Base-by-base conservation (phyloP, 441 rosid species). In the Breynia disticha region DNA sequence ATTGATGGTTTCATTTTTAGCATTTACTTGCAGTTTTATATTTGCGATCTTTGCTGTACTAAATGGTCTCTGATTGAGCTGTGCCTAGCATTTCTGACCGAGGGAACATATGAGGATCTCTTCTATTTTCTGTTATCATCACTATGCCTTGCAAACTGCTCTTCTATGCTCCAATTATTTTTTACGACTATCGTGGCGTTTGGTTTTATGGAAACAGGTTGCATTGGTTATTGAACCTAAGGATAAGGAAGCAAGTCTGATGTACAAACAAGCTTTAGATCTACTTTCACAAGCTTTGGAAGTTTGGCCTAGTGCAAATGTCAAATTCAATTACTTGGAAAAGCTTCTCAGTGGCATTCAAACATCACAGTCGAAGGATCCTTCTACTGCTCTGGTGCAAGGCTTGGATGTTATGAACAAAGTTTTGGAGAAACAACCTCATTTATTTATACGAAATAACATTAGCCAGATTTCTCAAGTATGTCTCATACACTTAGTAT, bases 321-420 rank as follows among this genome's bases (percentile, higher is more conserved):
- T 89, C 50, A 89, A 89, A 68, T 90, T 94, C 63, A 94, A 83
- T 79, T 89, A 89, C 74, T 70, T 90, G 45, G 99, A 94, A 67
- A 90, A 90, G 69, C 79, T 94, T 52, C 77, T 90, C 19, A 79
- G 83, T 76, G 84, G 87, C 61, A 76, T 83, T 67, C 97, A 90
- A 69, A 89, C 95, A 57, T 82, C 95, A 56, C 97, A 93, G 70
- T 78, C 96, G 5, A 83, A 86, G 71, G 96, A 94, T 66, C 99
- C 97, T 63, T 87, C 99, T 37, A 81, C 94, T 24, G 85, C 94
- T 56, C 95, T 90, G 72, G 83, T 93, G 32, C 95, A 94, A 70
- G 97, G 97, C 57, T 85, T 90, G 80, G 96, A 90, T 67, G 95
- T 94, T 65, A 90, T 94, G 99, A 94, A 94, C 79, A 94, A 83